Evolutionary conservation across 805 yeast genomes (phyloP).

Genomic region (Candida dajiaensis): DNA sequence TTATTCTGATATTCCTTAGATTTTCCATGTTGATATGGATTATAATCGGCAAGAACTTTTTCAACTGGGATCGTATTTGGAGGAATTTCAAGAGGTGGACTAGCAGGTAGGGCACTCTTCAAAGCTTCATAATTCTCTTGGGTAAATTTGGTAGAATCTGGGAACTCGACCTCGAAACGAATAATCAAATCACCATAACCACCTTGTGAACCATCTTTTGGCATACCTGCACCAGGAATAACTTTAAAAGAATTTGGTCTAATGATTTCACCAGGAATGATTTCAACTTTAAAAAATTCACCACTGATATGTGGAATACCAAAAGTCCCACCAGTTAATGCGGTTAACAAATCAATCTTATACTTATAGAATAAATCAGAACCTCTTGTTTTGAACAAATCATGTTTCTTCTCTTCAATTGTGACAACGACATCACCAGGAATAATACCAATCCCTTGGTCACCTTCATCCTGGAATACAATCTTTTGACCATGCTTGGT

Average conservation of each 20-base stretch:
- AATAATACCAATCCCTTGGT: constrained; percentile 49
- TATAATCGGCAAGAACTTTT: constrained; percentile 25
- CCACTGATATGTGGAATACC: constrained; percentile 34
- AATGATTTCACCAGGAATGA: constrained; percentile 47
- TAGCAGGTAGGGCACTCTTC: constrained; percentile 72
- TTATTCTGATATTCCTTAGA: constrained; percentile 3
- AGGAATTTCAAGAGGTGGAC: constrained; percentile 56
- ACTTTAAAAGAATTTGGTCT: constrained; percentile 43
- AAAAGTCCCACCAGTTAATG: constrained; percentile 50
- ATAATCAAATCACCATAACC: constrained; percentile 50
- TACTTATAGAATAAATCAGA: constrained; percentile 39
- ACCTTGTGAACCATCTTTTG: constrained; percentile 24
- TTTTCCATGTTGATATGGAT: constrained; percentile 5
- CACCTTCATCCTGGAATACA: constrained; percentile 54
- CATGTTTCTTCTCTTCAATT: constrained; percentile 33
- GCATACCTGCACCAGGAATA: constrained; percentile 57
- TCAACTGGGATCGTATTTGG: constrained; percentile 56
- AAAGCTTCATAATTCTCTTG: constrained; percentile 66
- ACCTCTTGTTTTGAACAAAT: constrained; percentile 35
- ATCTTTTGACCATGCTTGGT: constrained; percentile 45
- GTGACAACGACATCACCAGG: constrained; percentile 68
- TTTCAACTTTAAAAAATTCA: constrained; percentile 31
- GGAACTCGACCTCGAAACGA: constrained; percentile 54
- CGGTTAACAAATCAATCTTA: constrained; percentile 46
- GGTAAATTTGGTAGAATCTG: constrained; percentile 53